These are phyloP conservation scores for Chalciporus pseudorubinellus DNA, from an alignment of 768 basidiomycete genomes.

Conservation along the genomic window DNA sequence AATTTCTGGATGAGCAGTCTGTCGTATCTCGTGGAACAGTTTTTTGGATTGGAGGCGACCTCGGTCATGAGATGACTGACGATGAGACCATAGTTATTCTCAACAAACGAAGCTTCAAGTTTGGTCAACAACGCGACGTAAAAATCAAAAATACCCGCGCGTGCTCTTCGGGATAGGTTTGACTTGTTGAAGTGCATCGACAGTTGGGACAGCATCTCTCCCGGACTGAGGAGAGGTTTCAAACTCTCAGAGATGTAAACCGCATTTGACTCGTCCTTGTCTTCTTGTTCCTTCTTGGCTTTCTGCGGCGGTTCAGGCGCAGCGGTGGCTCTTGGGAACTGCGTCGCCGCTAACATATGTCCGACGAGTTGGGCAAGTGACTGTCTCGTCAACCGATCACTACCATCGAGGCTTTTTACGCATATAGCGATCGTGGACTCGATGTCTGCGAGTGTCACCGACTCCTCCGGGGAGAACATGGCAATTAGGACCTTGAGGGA, in stretches of 20 bases:
- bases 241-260: constrained; percentile 50
- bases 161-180: constrained; percentile 61
- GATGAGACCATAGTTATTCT: constrained; percentile 78
- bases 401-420: constrained; percentile 71
- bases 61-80: constrained; percentile 77
- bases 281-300: constrained; percentile 58
- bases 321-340: constrained; percentile 56
- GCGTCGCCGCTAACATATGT: constrained; percentile 80
- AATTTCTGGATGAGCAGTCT: constrained; percentile 66
- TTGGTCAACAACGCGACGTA: constrained; percentile 74
- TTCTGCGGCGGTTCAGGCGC: constrained; percentile 51
- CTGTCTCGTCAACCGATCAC: constrained; percentile 82
- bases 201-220: constrained; percentile 81
- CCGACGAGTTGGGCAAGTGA: constrained; percentile 79
- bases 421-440: constrained; percentile 70
- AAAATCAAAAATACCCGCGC: constrained; percentile 86
- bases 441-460: constrained; percentile 64
- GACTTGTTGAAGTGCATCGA: constrained; percentile 80
- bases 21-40: constrained; percentile 65
- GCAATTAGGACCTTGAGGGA: constrained; percentile 47
- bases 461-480: constrained; percentile 57
- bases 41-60: constrained; percentile 62
- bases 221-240: constrained; percentile 67
- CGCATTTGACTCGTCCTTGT: constrained; percentile 52
- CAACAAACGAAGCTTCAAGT: constrained; percentile 77